Base-by-base conservation (phyloP, 257 asterid genomes). In the Solanum virginianum region DNA sequence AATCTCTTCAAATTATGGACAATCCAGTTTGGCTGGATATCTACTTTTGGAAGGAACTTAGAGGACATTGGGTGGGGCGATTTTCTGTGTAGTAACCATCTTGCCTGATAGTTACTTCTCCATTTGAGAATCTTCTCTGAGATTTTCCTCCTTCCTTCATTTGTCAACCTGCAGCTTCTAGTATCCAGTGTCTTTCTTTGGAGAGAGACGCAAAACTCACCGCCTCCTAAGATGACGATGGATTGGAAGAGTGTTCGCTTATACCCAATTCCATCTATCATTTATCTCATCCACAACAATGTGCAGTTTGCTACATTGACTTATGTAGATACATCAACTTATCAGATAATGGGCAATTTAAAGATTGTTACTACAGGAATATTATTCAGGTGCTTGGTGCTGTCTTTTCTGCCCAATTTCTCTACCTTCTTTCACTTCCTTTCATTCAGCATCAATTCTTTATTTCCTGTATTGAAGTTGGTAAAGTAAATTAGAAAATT, bases 221-320 rank as follows among this genome's bases (percentile, higher is more conserved):
- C 96, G 83, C 87, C 96, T 84, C 98, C 99, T 54, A 94, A 94
- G 92, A 94, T 97, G 93, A 93, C 98, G 0, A 97, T 94, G 0
- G 98, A 95, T 4, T 95, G 98, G 98, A 91, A 83, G 89, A 94
- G 90, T 84, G 86, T 97, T 68, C 92, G 98, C 8, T 84, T 97
- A 80, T 95, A 89, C 85, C 98, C 97, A 0, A 95, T 97, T 82
- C 98, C 99, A 0, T 97, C 98, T 12, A 87, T 97, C 90, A 97
- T 97, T 88, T 97, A 97, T 93, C 97, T 97, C 71, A 85, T 97
- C 84, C 99, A 97, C 92, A 97, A 97, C 92, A 97, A 97, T 87
- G 98, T 97, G 56, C 99, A 97, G 91, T 97, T 97, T 89, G 98
- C 99, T 74, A 97, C 99, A 18, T 86, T 97, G 91, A 95, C 98